Evolutionary conservation across 2,329 filamentous ascomycete species (phyloP).

Genomic region (Sporothrix inflata): DNA sequence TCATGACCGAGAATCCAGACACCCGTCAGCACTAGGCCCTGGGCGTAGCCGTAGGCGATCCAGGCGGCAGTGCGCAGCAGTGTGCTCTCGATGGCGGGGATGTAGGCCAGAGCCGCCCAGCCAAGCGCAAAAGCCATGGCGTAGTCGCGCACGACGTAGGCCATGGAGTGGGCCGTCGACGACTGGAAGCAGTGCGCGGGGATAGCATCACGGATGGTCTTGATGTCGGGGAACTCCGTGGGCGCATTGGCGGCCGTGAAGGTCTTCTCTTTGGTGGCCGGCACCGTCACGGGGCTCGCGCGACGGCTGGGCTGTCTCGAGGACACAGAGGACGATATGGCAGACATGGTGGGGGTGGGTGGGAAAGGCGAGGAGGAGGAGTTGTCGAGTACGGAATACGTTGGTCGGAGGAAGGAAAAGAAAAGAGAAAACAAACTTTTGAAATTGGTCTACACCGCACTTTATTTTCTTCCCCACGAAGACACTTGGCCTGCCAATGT

Average conservation of each 20-base stretch:
- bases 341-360: slow-evolving; percentile 4
- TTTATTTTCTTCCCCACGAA: neutral
- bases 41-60: slow-evolving; percentile 72
- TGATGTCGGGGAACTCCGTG: slow-evolving; percentile 64
- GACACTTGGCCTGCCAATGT: neutral
- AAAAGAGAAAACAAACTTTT: neutral
- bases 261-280: slow-evolving; percentile 2
- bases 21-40: slow-evolving; percentile 91
- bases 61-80: slow-evolving; percentile 67
- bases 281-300: neutral
- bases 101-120: slow-evolving; percentile 83
- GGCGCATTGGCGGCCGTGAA: neutral
- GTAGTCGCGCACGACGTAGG: slow-evolving; percentile 84
- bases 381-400: neutral
- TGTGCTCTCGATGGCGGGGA: slow-evolving; percentile 79
- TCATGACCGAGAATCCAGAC: slow-evolving; percentile 97
- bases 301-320: slow-evolving; percentile 27
- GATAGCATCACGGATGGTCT: slow-evolving; percentile 94
- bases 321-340: slow-evolving; percentile 22
- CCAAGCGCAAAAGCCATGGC: slow-evolving; percentile 74
- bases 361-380: neutral
- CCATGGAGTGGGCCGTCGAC: slow-evolving; percentile 72
- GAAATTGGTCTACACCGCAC: neutral
- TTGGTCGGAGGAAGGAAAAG: neutral
- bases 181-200: slow-evolving; percentile 96